Evolutionary conservation across 306 rosid genomes (phyloP).

Genomic region (Trifolium repens): DNA sequence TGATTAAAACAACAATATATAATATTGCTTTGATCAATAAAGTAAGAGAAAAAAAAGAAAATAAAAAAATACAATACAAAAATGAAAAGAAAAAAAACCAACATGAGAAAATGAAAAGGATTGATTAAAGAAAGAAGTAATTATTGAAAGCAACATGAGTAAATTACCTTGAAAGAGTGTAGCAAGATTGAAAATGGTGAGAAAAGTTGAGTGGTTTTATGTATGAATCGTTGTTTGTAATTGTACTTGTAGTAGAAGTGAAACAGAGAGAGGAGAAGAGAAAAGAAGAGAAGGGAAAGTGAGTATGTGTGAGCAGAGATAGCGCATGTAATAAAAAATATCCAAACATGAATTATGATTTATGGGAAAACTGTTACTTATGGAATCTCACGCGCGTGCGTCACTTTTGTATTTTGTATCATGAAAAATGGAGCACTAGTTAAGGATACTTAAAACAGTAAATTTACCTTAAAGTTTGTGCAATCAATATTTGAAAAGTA

Average conservation of each 20-base stretch:
- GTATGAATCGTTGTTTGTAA: neutral
- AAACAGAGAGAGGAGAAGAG: neutral
- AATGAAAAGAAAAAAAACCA: neutral
- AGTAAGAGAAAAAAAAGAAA: neutral
- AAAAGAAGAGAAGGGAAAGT: neutral
- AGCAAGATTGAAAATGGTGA: constrained; percentile 7
- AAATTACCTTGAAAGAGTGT: constrained; percentile 2
- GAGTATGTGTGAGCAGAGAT: neutral
- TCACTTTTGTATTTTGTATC: no score
- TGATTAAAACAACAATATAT: neutral
- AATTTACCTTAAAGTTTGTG: no score
- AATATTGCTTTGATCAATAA: constrained; percentile 1
- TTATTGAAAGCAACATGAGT: neutral
- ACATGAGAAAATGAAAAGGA: neutral
- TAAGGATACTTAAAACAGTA: no score
- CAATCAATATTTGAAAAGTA: no score
- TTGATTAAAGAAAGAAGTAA: neutral
- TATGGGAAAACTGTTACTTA: neutral
- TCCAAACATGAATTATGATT: neutral
- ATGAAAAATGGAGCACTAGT: no score
- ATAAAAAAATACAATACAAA: constrained; percentile 13
- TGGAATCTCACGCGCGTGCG: constrained; percentile 37
- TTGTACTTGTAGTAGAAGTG: neutral
- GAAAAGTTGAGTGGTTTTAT: neutral
- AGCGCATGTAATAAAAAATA: neutral